A percentile compares a stretch with the other conserved stretches of the same genome.
phyloP scores from a whole-genome alignment of 106 monocot species.

The Dendrobium huoshanense region DNA sequence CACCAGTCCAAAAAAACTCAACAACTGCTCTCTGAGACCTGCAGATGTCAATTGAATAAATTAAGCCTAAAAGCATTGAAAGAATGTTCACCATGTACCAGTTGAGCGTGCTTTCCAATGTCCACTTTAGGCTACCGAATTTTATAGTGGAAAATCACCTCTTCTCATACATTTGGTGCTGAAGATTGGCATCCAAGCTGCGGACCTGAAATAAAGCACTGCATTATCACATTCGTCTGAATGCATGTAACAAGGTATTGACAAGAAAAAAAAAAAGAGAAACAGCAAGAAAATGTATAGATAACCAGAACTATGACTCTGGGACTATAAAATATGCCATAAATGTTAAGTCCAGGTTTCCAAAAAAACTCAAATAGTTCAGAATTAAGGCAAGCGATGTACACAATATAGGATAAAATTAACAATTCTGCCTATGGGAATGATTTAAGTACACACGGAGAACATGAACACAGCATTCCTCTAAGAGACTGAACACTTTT shows the following conservation, averaged over 20 bases:
- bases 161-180: constrained; percentile 84
- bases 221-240: background rate
- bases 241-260: background rate
- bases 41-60: constrained; percentile 8
- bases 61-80: background rate
- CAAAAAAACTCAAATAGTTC: too few relatives aligned
- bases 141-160: constrained; percentile 29
- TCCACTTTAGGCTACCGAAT: background rate
- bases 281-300: background rate
- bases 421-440: too few relatives aligned
- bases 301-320: background rate
- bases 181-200: constrained; percentile 48
- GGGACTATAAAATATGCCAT: background rate
- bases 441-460: background rate
- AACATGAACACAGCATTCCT: background rate
- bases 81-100: background rate
- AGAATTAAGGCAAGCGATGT: background rate
- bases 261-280: background rate
- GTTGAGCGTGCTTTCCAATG: background rate
- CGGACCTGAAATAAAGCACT: constrained; percentile 44
- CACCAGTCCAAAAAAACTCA: constrained; percentile 62
- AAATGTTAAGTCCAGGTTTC: background rate
- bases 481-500: background rate
- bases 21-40: constrained; percentile 81
- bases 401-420: background rate